phyloP scores from a whole-genome alignment of 23 red algal genomes.

The Gracilaria domingensis region DNA sequence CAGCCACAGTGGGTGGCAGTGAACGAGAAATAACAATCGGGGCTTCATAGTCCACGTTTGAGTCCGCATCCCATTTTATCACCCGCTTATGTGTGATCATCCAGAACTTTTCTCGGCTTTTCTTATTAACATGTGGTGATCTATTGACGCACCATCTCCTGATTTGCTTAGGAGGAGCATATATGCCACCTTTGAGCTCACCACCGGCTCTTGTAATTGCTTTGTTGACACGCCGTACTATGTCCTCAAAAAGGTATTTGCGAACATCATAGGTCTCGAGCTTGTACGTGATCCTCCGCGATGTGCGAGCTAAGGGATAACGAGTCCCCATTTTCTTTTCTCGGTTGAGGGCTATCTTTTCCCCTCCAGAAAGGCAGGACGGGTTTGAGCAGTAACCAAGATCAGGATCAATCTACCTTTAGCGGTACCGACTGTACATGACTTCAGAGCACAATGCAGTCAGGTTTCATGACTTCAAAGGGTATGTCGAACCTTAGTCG shows the following conservation, averaged over 20 bases:
- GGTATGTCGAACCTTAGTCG: too few species aligned
- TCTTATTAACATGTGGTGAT: constrained; percentile 88
- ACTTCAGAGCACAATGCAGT: too few species aligned
- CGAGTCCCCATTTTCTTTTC: constrained; percentile 9
- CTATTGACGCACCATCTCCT: constrained; percentile 76
- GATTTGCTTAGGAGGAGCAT: constrained; percentile 62
- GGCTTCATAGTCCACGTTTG: constrained; percentile 53
- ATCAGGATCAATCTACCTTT: too few species aligned
- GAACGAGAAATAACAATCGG: constrained; percentile 33
- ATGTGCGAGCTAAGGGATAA: constrained; percentile 41
- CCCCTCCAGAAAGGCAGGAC: background rate
- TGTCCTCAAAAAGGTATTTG: constrained; percentile 62
- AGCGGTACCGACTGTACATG: too few species aligned
- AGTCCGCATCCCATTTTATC: constrained; percentile 63
- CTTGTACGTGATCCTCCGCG: constrained; percentile 68
- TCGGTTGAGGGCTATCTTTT: background rate
- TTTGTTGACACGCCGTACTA: constrained; percentile 35
- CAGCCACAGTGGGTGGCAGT: constrained; percentile 67
- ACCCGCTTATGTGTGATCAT: constrained; percentile 56
- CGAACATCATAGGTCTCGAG: constrained; percentile 77
- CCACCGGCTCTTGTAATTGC: constrained; percentile 73
- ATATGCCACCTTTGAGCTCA: constrained; percentile 38
- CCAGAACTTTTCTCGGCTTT: constrained; percentile 83
- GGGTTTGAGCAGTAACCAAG: too few species aligned
- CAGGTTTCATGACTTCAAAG: too few species aligned